Conservation (phyloP, 2,329 filamentous ascomycete genomes). For the Graphilbum sp. region DNA sequence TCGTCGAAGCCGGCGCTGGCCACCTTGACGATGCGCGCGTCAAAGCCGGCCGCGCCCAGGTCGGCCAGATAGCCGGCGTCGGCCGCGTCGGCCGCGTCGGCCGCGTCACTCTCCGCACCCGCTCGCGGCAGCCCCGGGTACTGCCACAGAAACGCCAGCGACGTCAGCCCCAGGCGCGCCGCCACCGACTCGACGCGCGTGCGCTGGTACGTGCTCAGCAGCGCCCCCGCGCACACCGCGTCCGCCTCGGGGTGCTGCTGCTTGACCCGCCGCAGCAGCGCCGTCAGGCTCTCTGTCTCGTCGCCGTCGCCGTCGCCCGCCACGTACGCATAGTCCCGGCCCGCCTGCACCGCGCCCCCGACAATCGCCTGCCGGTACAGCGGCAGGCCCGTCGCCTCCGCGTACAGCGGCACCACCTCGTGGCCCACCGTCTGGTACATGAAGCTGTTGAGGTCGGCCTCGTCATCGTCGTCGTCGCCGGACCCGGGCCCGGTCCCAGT, state of each 20-base stretch:
- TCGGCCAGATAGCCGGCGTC: constrained; percentile 42
- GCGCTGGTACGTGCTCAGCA: constrained; percentile 88
- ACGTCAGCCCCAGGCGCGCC: constrained; percentile 61
- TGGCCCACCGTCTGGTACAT: constrained; percentile 99
- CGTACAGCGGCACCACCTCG: constrained; percentile 70
- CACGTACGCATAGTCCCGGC: constrained; percentile 45
- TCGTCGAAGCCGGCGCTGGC: constrained; percentile 80
- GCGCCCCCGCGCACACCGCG: constrained; percentile 79
- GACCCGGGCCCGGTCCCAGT: constrained; percentile 8
- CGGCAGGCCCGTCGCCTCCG: constrained; percentile 60
- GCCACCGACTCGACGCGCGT: constrained; percentile 91
- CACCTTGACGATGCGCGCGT: constrained; percentile 89
- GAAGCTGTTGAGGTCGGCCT: constrained; percentile 77
- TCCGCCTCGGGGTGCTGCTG: constrained; percentile 61
- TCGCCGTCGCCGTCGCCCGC: constrained; percentile 27
- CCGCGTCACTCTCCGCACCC: no score
- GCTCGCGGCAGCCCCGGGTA: constrained; percentile 63
- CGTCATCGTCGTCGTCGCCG: constrained; percentile 19
- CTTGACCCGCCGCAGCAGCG: constrained; percentile 53
- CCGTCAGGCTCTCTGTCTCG: constrained; percentile 77
- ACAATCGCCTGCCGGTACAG: constrained; percentile 66
- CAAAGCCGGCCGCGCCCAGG: constrained; percentile 62
- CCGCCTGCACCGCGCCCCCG: constrained; percentile 54
- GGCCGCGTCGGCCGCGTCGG: constrained; percentile 13
- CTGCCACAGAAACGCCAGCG: constrained; percentile 85